Evolutionary conservation across 345 rosid genomes (phyloP).

Genomic region (Corymbia maculata): DNA sequence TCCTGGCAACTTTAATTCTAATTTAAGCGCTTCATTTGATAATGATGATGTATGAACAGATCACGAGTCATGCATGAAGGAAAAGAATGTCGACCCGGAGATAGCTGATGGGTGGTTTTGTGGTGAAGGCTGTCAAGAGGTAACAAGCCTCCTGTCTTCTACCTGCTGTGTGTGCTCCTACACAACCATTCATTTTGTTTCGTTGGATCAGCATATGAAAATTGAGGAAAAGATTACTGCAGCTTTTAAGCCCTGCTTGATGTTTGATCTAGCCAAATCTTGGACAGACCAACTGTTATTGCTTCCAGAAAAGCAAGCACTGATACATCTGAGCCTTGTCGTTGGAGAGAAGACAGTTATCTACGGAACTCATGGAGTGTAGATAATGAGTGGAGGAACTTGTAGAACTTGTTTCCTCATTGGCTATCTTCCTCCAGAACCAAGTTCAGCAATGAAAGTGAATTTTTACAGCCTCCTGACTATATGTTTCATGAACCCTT

Average conservation of each 20-base stretch:
- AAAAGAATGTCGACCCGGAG: constrained; percentile 17
- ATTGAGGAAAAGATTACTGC: not conserved
- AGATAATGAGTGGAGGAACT: not conserved
- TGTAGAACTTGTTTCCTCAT: not conserved
- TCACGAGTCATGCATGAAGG: constrained; percentile 59
- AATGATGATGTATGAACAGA: constrained; percentile 20
- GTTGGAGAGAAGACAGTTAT: not conserved
- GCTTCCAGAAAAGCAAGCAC: not conserved
- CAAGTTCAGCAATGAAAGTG: not conserved
- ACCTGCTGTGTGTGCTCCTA: not conserved
- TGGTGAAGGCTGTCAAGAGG: constrained; percentile 64
- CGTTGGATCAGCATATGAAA: not conserved
- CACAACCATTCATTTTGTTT: not conserved
- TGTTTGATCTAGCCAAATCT: not conserved
- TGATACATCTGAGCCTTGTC: not conserved
- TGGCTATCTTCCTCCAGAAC: not conserved
- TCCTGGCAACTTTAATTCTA: not conserved
- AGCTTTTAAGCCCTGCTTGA: not conserved
- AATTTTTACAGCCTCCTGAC: not conserved
- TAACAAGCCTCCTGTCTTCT: constrained; percentile 8
- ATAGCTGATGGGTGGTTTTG: constrained; percentile 61
- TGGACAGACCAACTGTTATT: not conserved
- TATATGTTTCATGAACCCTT: not conserved
- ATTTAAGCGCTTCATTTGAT: not conserved
- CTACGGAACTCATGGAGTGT: not conserved